Evolutionary conservation across 148 eudicot species (phyloP).

Genomic region (Silene conica): DNA sequence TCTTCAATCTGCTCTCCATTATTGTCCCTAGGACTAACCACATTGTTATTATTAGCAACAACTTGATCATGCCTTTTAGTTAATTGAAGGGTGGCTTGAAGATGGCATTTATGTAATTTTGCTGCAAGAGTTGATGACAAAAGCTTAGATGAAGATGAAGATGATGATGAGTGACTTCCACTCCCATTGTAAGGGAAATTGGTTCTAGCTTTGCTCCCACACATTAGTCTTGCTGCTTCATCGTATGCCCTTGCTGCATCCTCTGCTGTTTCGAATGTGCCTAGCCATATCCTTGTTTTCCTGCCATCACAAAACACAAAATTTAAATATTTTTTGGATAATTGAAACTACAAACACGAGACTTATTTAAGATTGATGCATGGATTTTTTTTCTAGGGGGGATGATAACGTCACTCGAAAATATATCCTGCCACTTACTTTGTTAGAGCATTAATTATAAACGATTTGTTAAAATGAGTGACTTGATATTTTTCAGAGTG

Average conservation of each 20-base stretch:
- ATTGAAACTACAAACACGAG: no score
- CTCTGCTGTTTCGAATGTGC: conserved; percentile 72
- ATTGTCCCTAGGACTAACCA: conserved; percentile 13
- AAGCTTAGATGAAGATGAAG: conserved; percentile 58
- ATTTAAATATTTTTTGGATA: no score
- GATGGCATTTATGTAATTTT: conserved; percentile 63
- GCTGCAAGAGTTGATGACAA: conserved; percentile 67
- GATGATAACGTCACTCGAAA: no score
- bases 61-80: conserved; percentile 29
- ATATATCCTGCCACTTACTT: no score
- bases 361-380: no score
- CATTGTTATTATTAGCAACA: conserved; percentile 18
- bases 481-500: no score
- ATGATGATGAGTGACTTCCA: not conserved
- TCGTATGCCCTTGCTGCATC: conserved; percentile 79
- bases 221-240: conserved; percentile 75
- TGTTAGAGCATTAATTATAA: no score
- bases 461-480: no score
- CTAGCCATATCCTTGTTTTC: conserved; percentile 79
- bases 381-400: no score
- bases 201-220: conserved; percentile 63
- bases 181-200: conserved; percentile 53
- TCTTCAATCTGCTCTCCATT: conserved; percentile 7
- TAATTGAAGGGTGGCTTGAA: conserved; percentile 52
- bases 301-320: conserved; percentile 19